Conservation (phyloP, 768 basidiomycete genomes). For the Suillus hirtellus region DNA sequence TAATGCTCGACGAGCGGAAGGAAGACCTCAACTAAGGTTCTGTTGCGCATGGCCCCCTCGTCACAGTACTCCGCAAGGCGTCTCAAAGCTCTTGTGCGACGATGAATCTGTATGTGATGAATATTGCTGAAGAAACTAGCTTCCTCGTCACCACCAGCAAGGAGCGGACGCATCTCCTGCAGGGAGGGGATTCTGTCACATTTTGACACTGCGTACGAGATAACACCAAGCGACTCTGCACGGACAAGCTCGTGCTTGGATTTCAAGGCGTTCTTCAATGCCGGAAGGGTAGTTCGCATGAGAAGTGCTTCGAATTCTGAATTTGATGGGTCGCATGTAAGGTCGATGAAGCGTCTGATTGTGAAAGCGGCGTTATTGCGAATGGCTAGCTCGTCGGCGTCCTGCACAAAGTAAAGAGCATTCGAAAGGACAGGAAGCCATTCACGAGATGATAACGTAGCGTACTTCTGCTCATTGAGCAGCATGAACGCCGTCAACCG, state of each 20-base stretch:
- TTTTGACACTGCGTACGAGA: conserved; percentile 71
- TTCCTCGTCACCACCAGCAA: conserved; percentile 89
- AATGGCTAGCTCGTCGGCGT: conserved; percentile 84
- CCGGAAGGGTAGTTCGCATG: conserved; percentile 67
- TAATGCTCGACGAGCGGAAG: conserved; percentile 86
- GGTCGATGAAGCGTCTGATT: conserved; percentile 70
- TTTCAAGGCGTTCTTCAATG: conserved; percentile 75
- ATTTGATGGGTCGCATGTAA: conserved; percentile 26
- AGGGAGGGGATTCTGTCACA: conserved; percentile 60
- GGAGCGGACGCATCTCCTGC: conserved; percentile 77
- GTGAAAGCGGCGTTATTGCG: conserved; percentile 77
- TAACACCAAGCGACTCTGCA: conserved; percentile 75
- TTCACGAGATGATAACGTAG: conserved; percentile 48
- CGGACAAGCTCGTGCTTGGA: conserved; percentile 88
- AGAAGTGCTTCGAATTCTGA: conserved; percentile 57
- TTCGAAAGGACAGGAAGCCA: conserved; percentile 89
- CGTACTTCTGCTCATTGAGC: conserved; percentile 69
- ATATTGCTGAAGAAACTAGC: conserved; percentile 98
- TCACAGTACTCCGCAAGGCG: conserved; percentile 79
- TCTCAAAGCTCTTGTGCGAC: conserved; percentile 82
- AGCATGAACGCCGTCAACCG: conserved; percentile 73
- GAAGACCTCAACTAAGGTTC: conserved; percentile 77
- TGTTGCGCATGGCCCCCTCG: conserved; percentile 63
- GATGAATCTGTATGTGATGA: conserved; percentile 89
- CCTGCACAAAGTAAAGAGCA: conserved; percentile 83